Evolutionary conservation across 306 rosid species (phyloP), one percentile per base, ranked within the genome.

Genomic region (Prunus kanzakura): DNA sequence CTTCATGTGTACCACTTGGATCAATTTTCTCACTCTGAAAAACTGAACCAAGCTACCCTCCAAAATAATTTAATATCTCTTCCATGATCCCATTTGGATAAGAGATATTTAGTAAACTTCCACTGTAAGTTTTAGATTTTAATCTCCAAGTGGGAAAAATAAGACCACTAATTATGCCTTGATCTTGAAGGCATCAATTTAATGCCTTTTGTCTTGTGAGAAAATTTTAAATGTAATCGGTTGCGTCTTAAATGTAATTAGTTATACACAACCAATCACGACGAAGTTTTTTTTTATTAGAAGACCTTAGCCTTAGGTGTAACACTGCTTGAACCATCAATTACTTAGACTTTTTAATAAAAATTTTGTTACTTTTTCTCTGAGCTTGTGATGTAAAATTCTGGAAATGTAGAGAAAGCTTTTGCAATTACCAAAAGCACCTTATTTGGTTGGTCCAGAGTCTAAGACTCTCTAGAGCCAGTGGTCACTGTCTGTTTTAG

Each of bases 401-500:
- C 49, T 13, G n/a, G 27, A 46, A 23, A 11, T 10, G 72, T 22
- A 38, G 43, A 12, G 55, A 45, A 67, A 67, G 32, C 45, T 25
- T 7, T 20, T 4, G n/a, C 10, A 52, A 13, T 47, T 38, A 38
- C 43, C 43, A 7, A 0, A 32, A 32, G 43, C 43, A 38, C 52
- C 15, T 47, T 22, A 10, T 32, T 61, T 1, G 65, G 12, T 69
- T 50, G 73, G 73, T 69, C 73, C 60, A 69, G 58, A 13, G 14
- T 8, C 23, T 49, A 51, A 15, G 57, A 49, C 58, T 69, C 16
- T 25, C 38, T 47, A 6, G 15, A 10, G 18, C n/a, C 22, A 22
- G 57, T 56, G 55, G 67, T 72, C 41, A n/a, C 22, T 72, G 43
- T 41, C 67, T 11, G 25, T 55, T 56, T 22, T 72, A 57, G 55